Evolutionary conservation across 2,329 filamentous ascomycete genomes (phyloP).

Genomic region (Bertia moriformis): DNA sequence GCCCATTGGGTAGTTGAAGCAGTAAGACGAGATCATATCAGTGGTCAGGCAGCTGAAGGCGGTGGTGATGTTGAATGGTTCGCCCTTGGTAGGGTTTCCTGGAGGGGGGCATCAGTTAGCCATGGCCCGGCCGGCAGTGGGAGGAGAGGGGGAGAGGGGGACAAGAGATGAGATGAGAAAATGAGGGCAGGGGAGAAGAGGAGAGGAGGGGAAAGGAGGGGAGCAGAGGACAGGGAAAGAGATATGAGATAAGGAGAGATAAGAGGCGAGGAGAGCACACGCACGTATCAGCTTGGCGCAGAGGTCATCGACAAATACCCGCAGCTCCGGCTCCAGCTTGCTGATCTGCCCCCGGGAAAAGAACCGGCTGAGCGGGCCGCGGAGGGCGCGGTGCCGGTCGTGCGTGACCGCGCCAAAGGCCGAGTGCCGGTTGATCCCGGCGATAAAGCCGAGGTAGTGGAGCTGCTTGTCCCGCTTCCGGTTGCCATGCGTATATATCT

Average conservation of each 20-base stretch:
- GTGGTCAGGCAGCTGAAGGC: background rate
- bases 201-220: too few relatives aligned
- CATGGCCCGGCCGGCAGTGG: too few relatives aligned
- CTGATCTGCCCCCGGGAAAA: conserved; percentile 14
- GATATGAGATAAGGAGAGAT: background rate
- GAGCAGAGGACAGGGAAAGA: too few relatives aligned
- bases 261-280: conserved; percentile 1
- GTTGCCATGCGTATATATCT: conserved; percentile 7
- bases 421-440: background rate
- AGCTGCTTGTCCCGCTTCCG: conserved; percentile 7
- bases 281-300: conserved; percentile 13
- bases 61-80: background rate
- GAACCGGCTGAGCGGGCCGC: conserved; percentile 12
- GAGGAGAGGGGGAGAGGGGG: too few relatives aligned
- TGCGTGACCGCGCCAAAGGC: conserved; percentile 11
- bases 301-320: conserved; percentile 10
- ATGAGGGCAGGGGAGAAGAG: too few relatives aligned
- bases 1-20: background rate
- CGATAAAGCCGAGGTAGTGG: too few relatives aligned
- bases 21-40: background rate
- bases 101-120: too few relatives aligned
- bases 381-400: conserved; percentile 12
- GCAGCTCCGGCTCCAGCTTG: conserved; percentile 14
- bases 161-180: too few relatives aligned
- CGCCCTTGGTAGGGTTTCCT: too few relatives aligned